Percentiles rank a stretch among this genome's conserved stretches.
phyloP scores from a whole-genome alignment of 768 basidiomycete genomes.

The Lenzites betulinus region DNA sequence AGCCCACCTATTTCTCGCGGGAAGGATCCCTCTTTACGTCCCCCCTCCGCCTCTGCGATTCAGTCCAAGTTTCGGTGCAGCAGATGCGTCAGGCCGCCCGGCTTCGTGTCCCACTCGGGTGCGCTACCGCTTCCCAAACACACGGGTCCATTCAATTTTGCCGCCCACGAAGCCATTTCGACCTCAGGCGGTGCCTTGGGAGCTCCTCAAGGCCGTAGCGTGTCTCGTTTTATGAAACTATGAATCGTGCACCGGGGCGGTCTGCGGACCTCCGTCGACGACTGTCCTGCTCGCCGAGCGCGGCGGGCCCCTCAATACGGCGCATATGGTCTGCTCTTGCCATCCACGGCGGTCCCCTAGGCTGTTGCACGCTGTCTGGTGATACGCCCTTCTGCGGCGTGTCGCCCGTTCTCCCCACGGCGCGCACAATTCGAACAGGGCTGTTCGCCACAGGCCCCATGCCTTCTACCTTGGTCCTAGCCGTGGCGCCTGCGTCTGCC shows the following conservation, averaged over 20 bases:
- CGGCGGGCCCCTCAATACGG: background rate
- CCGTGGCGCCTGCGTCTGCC: constrained; percentile 1
- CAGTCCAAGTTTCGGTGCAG: constrained; percentile 1
- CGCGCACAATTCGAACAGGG: constrained; percentile 8
- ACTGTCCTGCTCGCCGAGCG: background rate
- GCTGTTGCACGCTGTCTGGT: background rate
- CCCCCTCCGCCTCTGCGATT: background rate
- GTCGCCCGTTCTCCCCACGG: constrained; percentile 1
- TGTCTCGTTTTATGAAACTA: constrained; percentile 13
- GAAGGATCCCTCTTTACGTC: constrained; percentile 9
- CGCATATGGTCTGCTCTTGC: constrained; percentile 7
- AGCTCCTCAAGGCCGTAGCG: constrained; percentile 10
- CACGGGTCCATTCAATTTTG: constrained; percentile 3
- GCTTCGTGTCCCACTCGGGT: constrained; percentile 6
- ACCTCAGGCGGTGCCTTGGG: constrained; percentile 13
- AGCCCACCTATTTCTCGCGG: constrained; percentile 2
- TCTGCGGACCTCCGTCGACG: constrained; percentile 1
- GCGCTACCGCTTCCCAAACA: background rate
- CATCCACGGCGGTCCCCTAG: background rate
- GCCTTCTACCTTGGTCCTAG: constrained; percentile 3
- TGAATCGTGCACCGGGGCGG: constrained; percentile 4
- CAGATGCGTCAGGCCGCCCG: background rate
- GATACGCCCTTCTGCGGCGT: constrained; percentile 7
- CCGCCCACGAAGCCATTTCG: background rate
- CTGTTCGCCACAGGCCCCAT: constrained; percentile 1